Evolutionary conservation across 495 filamentous ascomycete genomes (phyloP), one percentile per base, ranked within the genome.

Genomic region (Geoglossum glabrum): DNA sequence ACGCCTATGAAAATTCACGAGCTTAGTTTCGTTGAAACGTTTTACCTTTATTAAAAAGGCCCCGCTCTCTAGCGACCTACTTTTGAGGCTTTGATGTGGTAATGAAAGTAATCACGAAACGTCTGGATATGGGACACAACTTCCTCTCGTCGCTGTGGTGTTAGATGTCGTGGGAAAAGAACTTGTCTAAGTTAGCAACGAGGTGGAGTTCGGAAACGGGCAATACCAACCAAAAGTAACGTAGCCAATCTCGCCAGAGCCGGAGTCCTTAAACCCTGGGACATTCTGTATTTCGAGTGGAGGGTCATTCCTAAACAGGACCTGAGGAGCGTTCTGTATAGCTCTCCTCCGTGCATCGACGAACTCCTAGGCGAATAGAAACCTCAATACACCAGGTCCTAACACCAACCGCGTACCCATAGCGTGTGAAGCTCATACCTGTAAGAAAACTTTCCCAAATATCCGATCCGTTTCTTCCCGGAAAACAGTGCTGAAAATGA

Each of bases 71-170:
- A 38, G 28, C n/a, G 25, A 23, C 72, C 57, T 68, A 85, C 83
- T 75, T 95, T 97, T 50, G 90, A 94, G 28, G 92, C 92, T 72
- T 99, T 99, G 74, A 99, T 99, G 71, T 99, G 92, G 69, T 99
- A 99, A 69, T 99, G 92, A 77, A 99, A 99, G 69, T 99, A 97
- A 65, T 97, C 93, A 59, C 92, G 86, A 85, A 99, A 99, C 19
- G 90, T 99, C 72, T 99, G 93, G 63, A 99, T 95, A 65, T 99
- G 92, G 38, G 88, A 95, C 64, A 99, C 97, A 67, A 87, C 90
- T 59, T 96, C 90, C 50, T 86, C 83, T 70, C 92, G 82, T 64
- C 87, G 79, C 70, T 95, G 88, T 2, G 78, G 80, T 4, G 89
- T 93, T 58, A 99, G 74, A 68, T 99, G 92, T 59, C 92, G 80